These are phyloP conservation scores for Penicillium glabrum DNA, from an alignment of 2,329 filamentous ascomycete genomes.

Conservation along the genomic window DNA sequence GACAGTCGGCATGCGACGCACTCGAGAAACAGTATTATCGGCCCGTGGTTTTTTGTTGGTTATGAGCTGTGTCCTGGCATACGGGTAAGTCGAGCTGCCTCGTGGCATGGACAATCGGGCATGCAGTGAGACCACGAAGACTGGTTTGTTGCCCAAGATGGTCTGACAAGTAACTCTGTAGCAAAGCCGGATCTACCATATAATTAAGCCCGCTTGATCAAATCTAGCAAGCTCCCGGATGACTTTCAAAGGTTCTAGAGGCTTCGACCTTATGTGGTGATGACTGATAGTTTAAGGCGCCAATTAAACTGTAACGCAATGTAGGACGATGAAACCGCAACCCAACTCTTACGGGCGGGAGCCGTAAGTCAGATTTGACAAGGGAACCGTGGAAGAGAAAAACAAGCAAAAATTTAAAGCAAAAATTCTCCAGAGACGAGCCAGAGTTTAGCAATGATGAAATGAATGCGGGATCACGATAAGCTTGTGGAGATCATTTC, in stretches of 20 bases:
- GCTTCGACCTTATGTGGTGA: background rate
- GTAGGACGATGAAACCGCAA: constrained; percentile 12
- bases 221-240: background rate
- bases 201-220: background rate
- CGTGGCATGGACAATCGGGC: background rate
- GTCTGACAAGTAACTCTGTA: background rate
- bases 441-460: background rate
- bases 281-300: background rate
- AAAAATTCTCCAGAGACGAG: background rate
- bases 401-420: background rate
- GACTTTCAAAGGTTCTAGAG: background rate
- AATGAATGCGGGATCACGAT: constrained; percentile 12
- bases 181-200: background rate
- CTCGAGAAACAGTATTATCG: background rate
- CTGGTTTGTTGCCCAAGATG: background rate
- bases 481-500: constrained; percentile 15
- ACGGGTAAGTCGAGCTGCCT: background rate
- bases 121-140: background rate
- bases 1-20: background rate
- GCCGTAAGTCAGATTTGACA: background rate
- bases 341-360: background rate
- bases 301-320: background rate
- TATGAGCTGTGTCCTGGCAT: background rate
- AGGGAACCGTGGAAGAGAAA: background rate
- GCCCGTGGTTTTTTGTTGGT: background rate